Conservation (phyloP, 2,329 filamentous ascomycete species). For the Beauveria varroae region DNA sequence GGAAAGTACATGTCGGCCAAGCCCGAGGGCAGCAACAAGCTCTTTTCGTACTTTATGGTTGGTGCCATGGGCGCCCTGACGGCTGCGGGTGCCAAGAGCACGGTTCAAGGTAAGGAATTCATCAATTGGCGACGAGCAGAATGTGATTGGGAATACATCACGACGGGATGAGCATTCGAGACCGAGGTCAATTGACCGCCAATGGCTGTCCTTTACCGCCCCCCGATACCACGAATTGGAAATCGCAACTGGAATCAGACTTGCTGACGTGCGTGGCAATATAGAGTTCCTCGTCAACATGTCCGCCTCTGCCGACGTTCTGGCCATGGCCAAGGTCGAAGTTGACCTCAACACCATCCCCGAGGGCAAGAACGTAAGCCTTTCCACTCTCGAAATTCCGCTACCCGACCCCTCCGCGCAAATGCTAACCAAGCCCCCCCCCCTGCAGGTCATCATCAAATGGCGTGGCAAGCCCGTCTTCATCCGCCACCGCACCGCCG, state of each 20-base stretch:
- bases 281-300: conserved; percentile 99
- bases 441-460: conserved; percentile 84
- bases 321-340: conserved; percentile 99
- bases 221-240: not conserved
- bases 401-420: not conserved
- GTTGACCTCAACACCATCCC: conserved; percentile 87
- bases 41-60: conserved; percentile 98
- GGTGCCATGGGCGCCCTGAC: conserved; percentile 88
- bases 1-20: conserved; percentile 71
- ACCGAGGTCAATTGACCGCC: not conserved
- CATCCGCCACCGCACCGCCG: conserved; percentile 92
- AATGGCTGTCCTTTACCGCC: not conserved
- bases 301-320: conserved; percentile 95
- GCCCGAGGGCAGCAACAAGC: conserved; percentile 62
- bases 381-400: not conserved
- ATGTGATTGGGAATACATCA: not conserved
- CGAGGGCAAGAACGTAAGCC: conserved; percentile 95
- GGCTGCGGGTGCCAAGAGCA: conserved; percentile 93
- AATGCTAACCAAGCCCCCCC: not conserved
- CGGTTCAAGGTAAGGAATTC: conserved; percentile 77
- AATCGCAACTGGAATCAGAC: conserved; percentile 6
- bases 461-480: conserved; percentile 99
- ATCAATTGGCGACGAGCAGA: not conserved
- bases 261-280: conserved; percentile 19
- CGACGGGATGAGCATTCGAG: not conserved